Base-by-base conservation (phyloP, 306 rosid genomes). In the Malus sylvestris region DNA sequence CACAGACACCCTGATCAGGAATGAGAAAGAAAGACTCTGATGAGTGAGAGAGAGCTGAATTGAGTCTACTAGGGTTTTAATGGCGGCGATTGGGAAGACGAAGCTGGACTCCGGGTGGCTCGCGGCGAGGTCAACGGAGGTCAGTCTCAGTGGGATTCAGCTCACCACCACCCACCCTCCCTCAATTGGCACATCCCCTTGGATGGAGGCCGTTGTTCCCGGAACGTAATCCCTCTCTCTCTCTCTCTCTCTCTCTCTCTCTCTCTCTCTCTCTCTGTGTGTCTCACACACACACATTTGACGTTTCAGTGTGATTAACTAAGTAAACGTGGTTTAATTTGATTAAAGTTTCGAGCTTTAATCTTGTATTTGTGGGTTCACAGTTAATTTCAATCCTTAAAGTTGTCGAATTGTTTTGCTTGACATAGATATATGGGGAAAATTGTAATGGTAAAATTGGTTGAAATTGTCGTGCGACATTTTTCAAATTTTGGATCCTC, bases 151-250 rank as follows among this genome's bases (percentile, higher is more conserved):
- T 49, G 98, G 97, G 6, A 85, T 70, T 74, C 93, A 87, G 83
- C 98, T 94, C 84, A 91, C 98, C 73, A 89, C 97, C 3, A 84
- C 97, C 69, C 87, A 89, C 67, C 91, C 93, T 71, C 98, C 98
- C 3, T 69, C 91, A 44, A 33, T 69, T 44, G 74, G 82, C 59
- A 76, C 89, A 68, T 83, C 95, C 2, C 98, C 96, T 7, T 94
- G 98, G 98, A 88, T 91, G 81, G 72, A 85, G 67, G 98, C 98
- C 40, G 81, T 79, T 74, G 91, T 94, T 30, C 98, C 98, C 32
- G 98, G 97, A 90, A 91, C 98, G 98, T 91, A 94, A 86, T 80
- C 53, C 2, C 79, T 74, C 71, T 77, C 75, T 65, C 68, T 71
- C 70, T 62, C 53, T 46, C 61, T 70, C 46, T 58, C 42, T 49